Conservation (phyloP, 192 early-diverging fungal species). For the Linnemannia schmuckeri region DNA sequence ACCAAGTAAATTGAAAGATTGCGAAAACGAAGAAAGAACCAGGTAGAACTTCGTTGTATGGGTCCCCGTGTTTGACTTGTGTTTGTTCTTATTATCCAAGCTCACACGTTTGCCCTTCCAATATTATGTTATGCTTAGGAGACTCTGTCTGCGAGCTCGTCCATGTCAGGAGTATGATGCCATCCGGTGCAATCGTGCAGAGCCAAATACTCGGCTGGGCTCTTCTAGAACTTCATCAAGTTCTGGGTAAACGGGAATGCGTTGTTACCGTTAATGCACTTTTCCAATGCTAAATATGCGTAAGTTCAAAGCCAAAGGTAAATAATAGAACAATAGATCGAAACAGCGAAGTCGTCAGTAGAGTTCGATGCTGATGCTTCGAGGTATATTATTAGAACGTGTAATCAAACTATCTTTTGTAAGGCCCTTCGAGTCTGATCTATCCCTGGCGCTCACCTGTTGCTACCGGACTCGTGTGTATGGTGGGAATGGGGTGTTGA, state of each 20-base stretch:
- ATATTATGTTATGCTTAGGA: too few relatives aligned
- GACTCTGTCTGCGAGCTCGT: too few relatives aligned
- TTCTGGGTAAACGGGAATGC: slow-evolving; percentile 28
- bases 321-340: background rate
- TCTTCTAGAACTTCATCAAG: slow-evolving; percentile 5
- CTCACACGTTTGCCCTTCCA: too few relatives aligned
- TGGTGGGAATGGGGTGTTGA: background rate
- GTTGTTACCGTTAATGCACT: slow-evolving; percentile 12
- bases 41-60: too few relatives aligned
- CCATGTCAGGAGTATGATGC: too few relatives aligned
- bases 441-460: background rate
- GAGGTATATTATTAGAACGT: background rate
- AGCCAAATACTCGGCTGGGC: background rate
- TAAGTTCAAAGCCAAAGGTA: background rate
- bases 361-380: too few relatives aligned
- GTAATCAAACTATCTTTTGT: background rate
- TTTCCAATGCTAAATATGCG: background rate
- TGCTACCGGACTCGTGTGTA: background rate
- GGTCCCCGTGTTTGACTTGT: too few relatives aligned
- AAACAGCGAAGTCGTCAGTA: too few relatives aligned
- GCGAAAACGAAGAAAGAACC: too few relatives aligned
- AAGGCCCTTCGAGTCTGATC: background rate
- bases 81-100: too few relatives aligned
- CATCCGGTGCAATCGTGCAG: background rate
- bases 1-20: too few relatives aligned